These are phyloP conservation scores for Termitomyces sp. DNA, from an alignment of 768 basidiomycete genomes.

Conservation along the genomic window DNA sequence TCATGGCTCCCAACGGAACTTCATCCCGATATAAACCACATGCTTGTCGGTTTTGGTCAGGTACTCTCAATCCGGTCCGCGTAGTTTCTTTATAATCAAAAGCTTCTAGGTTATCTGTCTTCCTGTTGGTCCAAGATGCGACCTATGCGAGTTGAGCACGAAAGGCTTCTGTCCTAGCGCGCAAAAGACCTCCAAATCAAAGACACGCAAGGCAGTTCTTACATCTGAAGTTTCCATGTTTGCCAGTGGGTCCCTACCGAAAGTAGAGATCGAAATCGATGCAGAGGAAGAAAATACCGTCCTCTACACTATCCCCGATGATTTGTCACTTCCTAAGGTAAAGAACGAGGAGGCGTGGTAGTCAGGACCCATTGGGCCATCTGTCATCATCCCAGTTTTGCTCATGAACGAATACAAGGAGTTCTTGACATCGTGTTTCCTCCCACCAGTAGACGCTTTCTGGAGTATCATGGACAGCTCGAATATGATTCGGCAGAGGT, in stretches of 20 bases:
- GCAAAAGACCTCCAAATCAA: conserved; percentile 20
- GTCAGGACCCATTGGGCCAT: background rate
- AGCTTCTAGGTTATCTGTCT: conserved; percentile 58
- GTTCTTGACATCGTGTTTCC: background rate
- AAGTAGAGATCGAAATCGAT: conserved; percentile 35
- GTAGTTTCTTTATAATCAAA: background rate
- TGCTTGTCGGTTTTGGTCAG: conserved; percentile 87
- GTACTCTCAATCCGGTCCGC: conserved; percentile 33
- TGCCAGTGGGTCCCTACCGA: conserved; percentile 24
- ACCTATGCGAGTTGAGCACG: conserved; percentile 55
- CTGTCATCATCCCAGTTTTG: background rate
- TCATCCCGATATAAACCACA: conserved; percentile 73
- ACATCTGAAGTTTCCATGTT: conserved; percentile 5
- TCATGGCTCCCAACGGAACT: conserved; percentile 81
- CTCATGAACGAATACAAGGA: background rate
- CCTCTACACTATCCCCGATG: conserved; percentile 9
- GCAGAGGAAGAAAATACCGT: conserved; percentile 18
- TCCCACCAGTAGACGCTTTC: background rate
- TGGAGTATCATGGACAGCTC: background rate
- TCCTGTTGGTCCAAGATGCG: conserved; percentile 65
- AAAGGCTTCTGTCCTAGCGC: conserved; percentile 70
- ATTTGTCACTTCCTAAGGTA: background rate
- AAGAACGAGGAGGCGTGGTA: conserved; percentile 15
- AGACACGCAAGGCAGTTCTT: conserved; percentile 25
- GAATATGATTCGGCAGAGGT: background rate